phyloP scores from a whole-genome alignment of 345 rosid genomes.

The Schrenkiella parvula region DNA sequence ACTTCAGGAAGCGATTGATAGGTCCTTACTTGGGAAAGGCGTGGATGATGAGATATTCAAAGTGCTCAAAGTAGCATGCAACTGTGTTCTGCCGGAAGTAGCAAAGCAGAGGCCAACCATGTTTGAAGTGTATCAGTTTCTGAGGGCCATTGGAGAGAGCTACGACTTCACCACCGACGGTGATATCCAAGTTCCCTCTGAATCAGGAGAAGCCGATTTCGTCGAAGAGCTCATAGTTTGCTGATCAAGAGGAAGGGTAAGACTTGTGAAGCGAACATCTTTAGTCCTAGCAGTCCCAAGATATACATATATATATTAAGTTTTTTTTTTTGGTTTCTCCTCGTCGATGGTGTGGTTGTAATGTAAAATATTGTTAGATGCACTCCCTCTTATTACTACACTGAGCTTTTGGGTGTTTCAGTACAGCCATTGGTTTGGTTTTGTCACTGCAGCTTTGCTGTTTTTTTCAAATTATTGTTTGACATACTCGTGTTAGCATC shows the following conservation, averaged over 20 bases:
- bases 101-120: constrained; percentile 84
- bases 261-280: constrained; percentile 4
- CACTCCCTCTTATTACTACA: constrained; percentile 4
- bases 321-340: constrained; percentile 9
- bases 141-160: constrained; percentile 77
- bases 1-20: constrained; percentile 66
- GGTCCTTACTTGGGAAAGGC: constrained; percentile 50
- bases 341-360: constrained; percentile 13
- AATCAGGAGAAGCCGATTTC: constrained; percentile 48
- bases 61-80: constrained; percentile 79
- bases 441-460: neutral
- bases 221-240: constrained; percentile 78
- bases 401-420: constrained; percentile 14
- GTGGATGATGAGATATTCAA: constrained; percentile 72
- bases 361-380: constrained; percentile 7
- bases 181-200: constrained; percentile 62
- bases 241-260: constrained; percentile 14
- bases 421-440: constrained; percentile 17
- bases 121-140: constrained; percentile 83
- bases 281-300: constrained; percentile 17
- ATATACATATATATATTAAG: constrained; percentile 4
- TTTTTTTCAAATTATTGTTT: neutral
- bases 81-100: constrained; percentile 50
- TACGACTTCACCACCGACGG: constrained; percentile 73
- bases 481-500: neutral